Evolutionary conservation across 2,329 filamentous ascomycete genomes (phyloP).

Genomic region (Graphilbum ipis-grandicollis): DNA sequence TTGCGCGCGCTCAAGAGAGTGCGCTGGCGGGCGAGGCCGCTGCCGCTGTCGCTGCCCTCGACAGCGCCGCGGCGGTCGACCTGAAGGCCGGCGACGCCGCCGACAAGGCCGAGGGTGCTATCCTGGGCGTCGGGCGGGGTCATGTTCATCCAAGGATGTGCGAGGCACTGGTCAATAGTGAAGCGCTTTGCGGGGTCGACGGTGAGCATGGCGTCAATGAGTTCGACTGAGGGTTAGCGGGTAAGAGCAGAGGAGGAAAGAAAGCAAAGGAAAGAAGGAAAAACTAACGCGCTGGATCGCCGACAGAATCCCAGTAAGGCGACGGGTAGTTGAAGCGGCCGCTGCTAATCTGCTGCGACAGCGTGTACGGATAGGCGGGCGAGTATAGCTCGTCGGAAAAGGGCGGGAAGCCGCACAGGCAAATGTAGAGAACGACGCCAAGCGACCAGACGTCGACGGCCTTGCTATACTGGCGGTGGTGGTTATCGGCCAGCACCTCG

Average conservation of each 20-base stretch:
- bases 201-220: constrained; percentile 89
- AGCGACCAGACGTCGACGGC: constrained; percentile 95
- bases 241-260: background rate
- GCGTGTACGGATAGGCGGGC: constrained; percentile 63
- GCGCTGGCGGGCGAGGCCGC: constrained; percentile 63
- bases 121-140: constrained; percentile 47
- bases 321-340: constrained; percentile 89
- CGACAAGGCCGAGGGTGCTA: constrained; percentile 82
- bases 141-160: constrained; percentile 76
- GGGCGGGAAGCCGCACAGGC: constrained; percentile 87
- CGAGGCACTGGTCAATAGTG: constrained; percentile 76
- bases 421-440: constrained; percentile 96
- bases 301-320: constrained; percentile 84
- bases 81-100: constrained; percentile 66
- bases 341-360: constrained; percentile 78
- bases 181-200: constrained; percentile 72
- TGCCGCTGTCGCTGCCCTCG: too few relatives aligned
- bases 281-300: constrained; percentile 57
- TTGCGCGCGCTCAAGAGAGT: constrained; percentile 75
- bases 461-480: constrained; percentile 76
- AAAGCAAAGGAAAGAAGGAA: background rate
- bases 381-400: constrained; percentile 89
- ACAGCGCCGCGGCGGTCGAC: constrained; percentile 70
- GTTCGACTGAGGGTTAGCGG: constrained; percentile 38
- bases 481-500: constrained; percentile 73